phyloP scores from a whole-genome alignment of 306 rosid genomes.

The Sechiopsis laciniata region DNA sequence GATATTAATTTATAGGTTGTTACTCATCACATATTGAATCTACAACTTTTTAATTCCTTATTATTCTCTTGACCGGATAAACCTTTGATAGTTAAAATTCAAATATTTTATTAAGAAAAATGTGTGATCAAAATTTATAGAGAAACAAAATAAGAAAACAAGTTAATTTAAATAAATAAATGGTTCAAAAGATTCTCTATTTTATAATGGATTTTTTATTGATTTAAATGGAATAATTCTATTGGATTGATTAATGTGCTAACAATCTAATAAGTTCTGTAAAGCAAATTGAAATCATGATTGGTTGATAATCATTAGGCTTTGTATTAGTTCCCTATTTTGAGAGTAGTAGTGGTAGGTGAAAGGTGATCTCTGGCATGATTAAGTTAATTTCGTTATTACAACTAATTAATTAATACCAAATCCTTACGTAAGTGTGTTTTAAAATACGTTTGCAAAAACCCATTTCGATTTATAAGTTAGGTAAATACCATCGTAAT shows the following conservation, averaged over 20 bases:
- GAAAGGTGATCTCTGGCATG: slow-evolving; percentile 5
- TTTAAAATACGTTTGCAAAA: not conserved
- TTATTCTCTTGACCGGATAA: too few relatives aligned
- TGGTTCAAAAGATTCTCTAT: too few relatives aligned
- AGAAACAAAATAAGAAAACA: too few relatives aligned
- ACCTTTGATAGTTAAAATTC: too few relatives aligned
- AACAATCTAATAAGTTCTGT: not conserved
- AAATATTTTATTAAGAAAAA: too few relatives aligned
- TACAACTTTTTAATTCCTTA: too few relatives aligned
- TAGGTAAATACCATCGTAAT: not conserved
- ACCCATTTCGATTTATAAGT: not conserved
- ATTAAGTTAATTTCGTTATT: not conserved
- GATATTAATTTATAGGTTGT: too few relatives aligned
- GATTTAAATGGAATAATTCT: not conserved
- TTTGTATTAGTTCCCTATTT: not conserved
- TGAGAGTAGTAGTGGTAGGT: not conserved
- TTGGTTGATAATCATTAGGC: not conserved
- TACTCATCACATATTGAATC: too few relatives aligned
- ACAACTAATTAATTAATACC: not conserved
- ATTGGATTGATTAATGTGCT: not conserved
- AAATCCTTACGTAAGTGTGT: not conserved
- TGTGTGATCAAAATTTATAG: too few relatives aligned
- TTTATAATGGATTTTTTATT: too few relatives aligned
- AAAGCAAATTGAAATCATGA: not conserved
- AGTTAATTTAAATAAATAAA: too few relatives aligned